Evolutionary conservation across 805 yeast genomes (phyloP).

Genomic region (Wickerhamiella sergipiensis): DNA sequence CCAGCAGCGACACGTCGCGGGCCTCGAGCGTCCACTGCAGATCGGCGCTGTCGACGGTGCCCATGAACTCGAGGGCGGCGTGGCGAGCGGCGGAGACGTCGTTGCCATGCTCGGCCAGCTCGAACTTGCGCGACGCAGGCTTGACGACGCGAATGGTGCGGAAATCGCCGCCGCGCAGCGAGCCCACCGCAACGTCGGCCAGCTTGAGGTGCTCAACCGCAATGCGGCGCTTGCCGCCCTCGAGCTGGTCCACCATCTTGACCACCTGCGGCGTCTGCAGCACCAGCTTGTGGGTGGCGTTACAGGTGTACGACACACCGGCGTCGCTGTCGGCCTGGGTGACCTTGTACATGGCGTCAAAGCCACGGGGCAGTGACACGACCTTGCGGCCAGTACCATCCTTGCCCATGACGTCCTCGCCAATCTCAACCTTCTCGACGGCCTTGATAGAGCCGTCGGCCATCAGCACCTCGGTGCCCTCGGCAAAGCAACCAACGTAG

Average conservation of each 20-base stretch:
- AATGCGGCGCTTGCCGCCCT: conserved; percentile 13
- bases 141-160: conserved; percentile 18
- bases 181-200: not conserved
- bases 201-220: conserved; percentile 20
- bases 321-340: conserved; percentile 16
- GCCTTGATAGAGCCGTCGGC: conserved; percentile 28
- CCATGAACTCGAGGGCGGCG: conserved; percentile 18
- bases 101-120: conserved; percentile 8
- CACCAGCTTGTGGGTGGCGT: conserved; percentile 30
- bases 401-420: conserved; percentile 31
- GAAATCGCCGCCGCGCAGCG: conserved; percentile 4
- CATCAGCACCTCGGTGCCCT: conserved; percentile 28
- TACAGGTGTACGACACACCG: conserved; percentile 23
- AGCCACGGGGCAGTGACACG: conserved; percentile 31
- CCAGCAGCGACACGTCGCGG: conserved; percentile 24
- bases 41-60: conserved; percentile 8
- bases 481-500: conserved; percentile 52
- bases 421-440: conserved; percentile 27
- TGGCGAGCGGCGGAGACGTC: conserved; percentile 18
- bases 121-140: conserved; percentile 16
- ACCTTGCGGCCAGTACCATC: conserved; percentile 32
- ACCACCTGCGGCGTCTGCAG: conserved; percentile 25
- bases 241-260: conserved; percentile 8
- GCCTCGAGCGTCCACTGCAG: conserved; percentile 32
- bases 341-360: conserved; percentile 31